Evolutionary conservation across 495 filamentous ascomycete species (phyloP), one percentile per base, ranked within the genome.

Genomic region (Platismatia glauca): DNA sequence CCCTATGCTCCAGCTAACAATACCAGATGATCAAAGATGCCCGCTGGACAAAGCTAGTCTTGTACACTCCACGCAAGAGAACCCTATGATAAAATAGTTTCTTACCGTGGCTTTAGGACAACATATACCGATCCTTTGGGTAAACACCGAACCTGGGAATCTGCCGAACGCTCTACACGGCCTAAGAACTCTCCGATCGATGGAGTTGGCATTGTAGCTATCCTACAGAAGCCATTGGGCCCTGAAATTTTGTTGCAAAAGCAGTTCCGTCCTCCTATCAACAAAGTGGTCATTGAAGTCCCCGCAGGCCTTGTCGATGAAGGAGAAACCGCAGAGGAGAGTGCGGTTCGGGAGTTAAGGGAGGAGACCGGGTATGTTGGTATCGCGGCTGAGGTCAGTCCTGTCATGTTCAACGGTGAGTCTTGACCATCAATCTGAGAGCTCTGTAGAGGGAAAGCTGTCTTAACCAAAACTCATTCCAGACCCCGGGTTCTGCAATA

Each of bases 341-440:
- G 88, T 59, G 92, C 92, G 11, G 79, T 95, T 18, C 79, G 92
- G n/a, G 92, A 97, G 70, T 78, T 98, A 63, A 90, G 84, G 66
- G 94, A 98, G 73, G 94, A 98, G 74, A 96, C 94, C 0, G 94
- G 94, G 7, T 97, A 94, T 71, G 82, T 90, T 37, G 91, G 88
- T 22, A 78, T 83, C 39, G 84, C 81, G 1, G 74, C 81, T 12
- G 7, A 48, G 71, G 82, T 82, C 12, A 89, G 86, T 61, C 83
- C 86, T 35, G 73, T 95, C 24, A 93, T 95, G 89, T 95, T 87
- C 61, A 93, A 94, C 70, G 90, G 89, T 87, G 71, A 57, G 79
- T 71, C 52, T 20, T 13, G 11, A 43, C 8, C n/a, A 56, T 18
- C 4, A 27, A 22, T 6, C 13, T 56, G n/a, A 24, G 13, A 0